Conservation (phyloP, 306 rosid genomes). For the Prunus mume region DNA sequence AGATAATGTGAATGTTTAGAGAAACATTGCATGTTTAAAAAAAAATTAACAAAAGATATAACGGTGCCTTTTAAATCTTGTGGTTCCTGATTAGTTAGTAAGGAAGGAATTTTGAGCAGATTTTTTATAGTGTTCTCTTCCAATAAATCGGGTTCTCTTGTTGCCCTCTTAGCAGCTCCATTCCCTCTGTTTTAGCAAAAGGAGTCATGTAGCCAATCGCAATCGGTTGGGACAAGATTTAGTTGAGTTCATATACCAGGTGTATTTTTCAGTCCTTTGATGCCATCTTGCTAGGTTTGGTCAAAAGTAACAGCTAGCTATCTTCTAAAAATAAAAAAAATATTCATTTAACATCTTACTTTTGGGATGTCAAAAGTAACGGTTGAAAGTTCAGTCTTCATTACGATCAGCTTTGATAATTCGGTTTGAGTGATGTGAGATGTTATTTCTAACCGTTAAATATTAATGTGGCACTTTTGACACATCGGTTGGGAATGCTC, state of each 20-base stretch:
- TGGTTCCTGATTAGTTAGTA: neutral
- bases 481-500: too few relatives aligned
- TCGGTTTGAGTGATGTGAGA: too few relatives aligned
- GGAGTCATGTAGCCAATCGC: too few relatives aligned
- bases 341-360: too few relatives aligned
- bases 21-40: neutral
- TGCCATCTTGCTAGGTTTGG: too few relatives aligned
- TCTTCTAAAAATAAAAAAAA: too few relatives aligned
- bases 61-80: neutral
- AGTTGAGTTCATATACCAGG: too few relatives aligned
- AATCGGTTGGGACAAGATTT: too few relatives aligned
- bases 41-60: neutral
- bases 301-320: neutral
- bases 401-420: too few relatives aligned
- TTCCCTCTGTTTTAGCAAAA: too few relatives aligned
- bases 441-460: fast-evolving
- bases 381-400: too few relatives aligned
- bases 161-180: neutral
- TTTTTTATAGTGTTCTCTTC: neutral
- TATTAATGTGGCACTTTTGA: fast-evolving
- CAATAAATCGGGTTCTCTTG: neutral
- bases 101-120: neutral
- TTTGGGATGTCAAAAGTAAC: too few relatives aligned
- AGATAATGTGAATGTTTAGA: neutral
- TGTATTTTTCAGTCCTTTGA: neutral